phyloP scores from a whole-genome alignment of 768 basidiomycete genomes.

The Suillus variegatus region DNA sequence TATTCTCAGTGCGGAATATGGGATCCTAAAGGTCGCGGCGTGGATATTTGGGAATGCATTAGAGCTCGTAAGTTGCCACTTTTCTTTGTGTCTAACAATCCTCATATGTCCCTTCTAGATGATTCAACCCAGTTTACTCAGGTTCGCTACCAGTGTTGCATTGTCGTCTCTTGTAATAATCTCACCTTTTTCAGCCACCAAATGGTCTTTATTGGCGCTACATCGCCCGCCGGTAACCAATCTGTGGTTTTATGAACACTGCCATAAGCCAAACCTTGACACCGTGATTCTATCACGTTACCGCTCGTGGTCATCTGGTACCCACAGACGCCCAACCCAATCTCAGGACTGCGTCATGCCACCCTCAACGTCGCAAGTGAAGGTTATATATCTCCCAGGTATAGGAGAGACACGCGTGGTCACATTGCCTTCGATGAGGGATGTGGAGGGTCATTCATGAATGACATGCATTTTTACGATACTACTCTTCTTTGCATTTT shows the following conservation, averaged over 20 bases:
- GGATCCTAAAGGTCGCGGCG: conserved; percentile 65
- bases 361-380: conserved; percentile 5
- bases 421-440: conserved; percentile 1
- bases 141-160: conserved; percentile 12
- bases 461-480: conserved; percentile 7
- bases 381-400: background rate
- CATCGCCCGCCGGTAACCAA: conserved; percentile 42
- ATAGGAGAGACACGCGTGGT: background rate
- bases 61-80: conserved; percentile 53
- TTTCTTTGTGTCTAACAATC: background rate
- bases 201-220: conserved; percentile 48
- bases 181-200: conserved; percentile 37
- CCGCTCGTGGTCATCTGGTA: background rate
- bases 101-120: conserved; percentile 41
- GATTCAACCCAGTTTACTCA: conserved; percentile 55
- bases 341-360: background rate
- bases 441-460: conserved; percentile 2
- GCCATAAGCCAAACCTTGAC: background rate
- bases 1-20: conserved; percentile 72
- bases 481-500: conserved; percentile 2
- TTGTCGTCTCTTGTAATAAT: conserved; percentile 8
- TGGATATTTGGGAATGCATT: conserved; percentile 78
- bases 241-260: background rate
- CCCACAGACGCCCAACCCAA: background rate
- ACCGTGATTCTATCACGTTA: conserved; percentile 1